Conservation (phyloP, 192 early-diverging fungal species). For the Gonapodya prolifera region DNA sequence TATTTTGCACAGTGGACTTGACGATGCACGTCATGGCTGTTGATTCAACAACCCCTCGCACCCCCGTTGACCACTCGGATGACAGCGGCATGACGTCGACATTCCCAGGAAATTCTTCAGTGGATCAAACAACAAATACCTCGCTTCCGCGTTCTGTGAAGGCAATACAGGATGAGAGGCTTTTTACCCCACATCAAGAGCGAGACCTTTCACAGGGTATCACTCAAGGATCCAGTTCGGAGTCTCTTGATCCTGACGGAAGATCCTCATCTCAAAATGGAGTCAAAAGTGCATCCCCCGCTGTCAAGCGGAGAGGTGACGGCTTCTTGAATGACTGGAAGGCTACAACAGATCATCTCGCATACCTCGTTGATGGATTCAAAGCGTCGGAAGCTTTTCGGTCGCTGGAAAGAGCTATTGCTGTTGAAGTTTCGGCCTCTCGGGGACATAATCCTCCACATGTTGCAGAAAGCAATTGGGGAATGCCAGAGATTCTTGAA, state of each 20-base stretch:
- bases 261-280: neutral
- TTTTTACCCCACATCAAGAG: neutral
- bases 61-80: neutral
- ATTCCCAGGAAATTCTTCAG: no score
- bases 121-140: neutral
- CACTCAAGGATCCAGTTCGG: neutral
- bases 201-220: neutral
- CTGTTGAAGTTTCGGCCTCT: neutral
- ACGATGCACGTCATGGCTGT: constrained; percentile 38
- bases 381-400: neutral
- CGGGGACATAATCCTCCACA: neutral
- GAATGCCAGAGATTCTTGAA: neutral
- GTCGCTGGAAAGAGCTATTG: neutral
- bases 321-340: neutral
- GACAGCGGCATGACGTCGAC: neutral
- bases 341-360: neutral
- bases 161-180: neutral
- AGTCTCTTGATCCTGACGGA: neutral
- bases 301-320: neutral
- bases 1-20: constrained; percentile 30
- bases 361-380: neutral
- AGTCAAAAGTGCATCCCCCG: neutral
- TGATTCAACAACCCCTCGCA: neutral
- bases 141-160: neutral
- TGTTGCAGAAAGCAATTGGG: neutral